Evolutionary conservation across 768 basidiomycete genomes (phyloP).

Genomic region (Lactarius pseudohatsudake): DNA sequence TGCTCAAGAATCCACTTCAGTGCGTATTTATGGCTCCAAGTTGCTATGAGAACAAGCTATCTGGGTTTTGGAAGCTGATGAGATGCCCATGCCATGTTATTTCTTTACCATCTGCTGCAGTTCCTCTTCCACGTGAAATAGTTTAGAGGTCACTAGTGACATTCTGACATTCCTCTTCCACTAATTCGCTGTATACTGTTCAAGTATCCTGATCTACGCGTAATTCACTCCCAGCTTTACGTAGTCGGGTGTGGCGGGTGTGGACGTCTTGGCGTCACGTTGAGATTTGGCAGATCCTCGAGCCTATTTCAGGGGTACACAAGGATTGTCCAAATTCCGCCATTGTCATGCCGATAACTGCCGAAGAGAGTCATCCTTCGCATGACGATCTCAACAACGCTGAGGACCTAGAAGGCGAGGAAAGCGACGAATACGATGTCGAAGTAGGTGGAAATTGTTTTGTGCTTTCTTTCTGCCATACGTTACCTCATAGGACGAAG

Average conservation of each 20-base stretch:
- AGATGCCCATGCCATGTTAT: neutral
- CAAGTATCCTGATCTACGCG: neutral
- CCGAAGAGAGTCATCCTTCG: neutral
- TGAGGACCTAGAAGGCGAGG: conserved; percentile 16
- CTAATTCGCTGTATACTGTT: conserved; percentile 4
- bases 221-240: conserved; percentile 6
- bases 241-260: conserved; percentile 12
- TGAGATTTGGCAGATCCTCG: conserved; percentile 5
- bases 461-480: neutral
- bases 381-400: neutral
- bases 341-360: conserved; percentile 12
- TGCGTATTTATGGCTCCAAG: conserved; percentile 29
- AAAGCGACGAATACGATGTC: conserved; percentile 23
- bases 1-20: conserved; percentile 6
- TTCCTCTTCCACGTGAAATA: conserved; percentile 10
- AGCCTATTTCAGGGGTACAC: conserved; percentile 16
- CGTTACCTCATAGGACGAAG: conserved; percentile 14
- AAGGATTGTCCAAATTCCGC: neutral
- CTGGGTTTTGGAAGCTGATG: neutral
- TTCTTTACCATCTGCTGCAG: conserved; percentile 19
- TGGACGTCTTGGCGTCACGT: conserved; percentile 6
- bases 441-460: conserved; percentile 11
- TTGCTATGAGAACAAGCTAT: conserved; percentile 19
- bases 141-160: conserved; percentile 16
- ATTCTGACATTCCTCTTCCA: conserved; percentile 6